phyloP scores from a whole-genome alignment of 2,329 filamentous ascomycete genomes.

The Penicillium sp. region DNA sequence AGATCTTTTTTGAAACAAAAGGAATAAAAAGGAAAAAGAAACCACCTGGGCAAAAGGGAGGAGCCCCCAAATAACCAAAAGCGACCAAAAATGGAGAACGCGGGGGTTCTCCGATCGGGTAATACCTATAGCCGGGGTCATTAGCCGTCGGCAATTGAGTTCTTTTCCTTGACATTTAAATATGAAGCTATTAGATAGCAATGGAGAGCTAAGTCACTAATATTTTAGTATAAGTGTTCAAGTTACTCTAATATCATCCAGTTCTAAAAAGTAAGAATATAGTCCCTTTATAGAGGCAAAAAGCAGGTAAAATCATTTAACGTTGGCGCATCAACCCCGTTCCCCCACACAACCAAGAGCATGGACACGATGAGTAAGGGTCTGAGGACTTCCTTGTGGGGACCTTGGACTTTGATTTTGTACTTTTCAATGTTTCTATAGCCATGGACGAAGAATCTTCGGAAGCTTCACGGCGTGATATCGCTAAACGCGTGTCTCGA shows the following conservation, averaged over 20 bases:
- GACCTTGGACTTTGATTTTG: neutral
- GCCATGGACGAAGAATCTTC: constrained; percentile 8
- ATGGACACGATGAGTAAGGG: constrained; percentile 18
- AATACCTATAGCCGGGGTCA: constrained; percentile 12
- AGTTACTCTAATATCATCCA: neutral
- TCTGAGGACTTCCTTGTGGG: constrained; percentile 11
- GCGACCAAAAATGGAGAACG: neutral
- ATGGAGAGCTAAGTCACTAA: neutral
- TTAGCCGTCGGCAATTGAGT: constrained; percentile 13
- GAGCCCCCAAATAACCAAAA: neutral
- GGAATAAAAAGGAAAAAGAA: neutral
- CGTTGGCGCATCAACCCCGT: neutral
- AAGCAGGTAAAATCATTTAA: neutral
- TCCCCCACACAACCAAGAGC: neutral
- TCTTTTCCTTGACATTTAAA: neutral
- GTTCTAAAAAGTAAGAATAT: neutral
- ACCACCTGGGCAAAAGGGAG: neutral
- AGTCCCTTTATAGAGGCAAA: neutral
- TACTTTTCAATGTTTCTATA: neutral
- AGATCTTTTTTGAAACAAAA: neutral
- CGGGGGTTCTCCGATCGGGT: constrained; percentile 2
- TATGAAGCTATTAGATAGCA: neutral
- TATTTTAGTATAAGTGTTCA: neutral
- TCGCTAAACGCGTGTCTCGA: constrained; percentile 48
- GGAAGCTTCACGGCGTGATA: constrained; percentile 11